These are phyloP conservation scores for Gamarada debralockiae DNA, from an alignment of 495 filamentous ascomycete species.

Conservation along the genomic window DNA sequence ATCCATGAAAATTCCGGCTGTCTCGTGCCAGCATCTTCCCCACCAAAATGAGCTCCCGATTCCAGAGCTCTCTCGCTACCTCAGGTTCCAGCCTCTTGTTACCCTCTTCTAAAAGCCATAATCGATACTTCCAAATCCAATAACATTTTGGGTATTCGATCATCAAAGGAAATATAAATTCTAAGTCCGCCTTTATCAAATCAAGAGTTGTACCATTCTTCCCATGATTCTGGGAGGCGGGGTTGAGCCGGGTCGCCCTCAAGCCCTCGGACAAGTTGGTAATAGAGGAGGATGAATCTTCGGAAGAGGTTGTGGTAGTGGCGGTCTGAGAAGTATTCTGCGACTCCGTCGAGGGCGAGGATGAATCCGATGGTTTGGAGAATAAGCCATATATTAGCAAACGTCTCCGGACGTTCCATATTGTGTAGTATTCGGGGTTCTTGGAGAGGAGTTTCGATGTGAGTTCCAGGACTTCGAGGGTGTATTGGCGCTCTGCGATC, in stretches of 20 bases:
- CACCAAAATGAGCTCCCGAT: constrained; percentile 74
- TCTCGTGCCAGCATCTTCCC: constrained; percentile 84
- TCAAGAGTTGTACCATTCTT: constrained; percentile 55
- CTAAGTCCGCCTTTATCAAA: constrained; percentile 57
- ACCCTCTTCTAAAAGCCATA: constrained; percentile 76
- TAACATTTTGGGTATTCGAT: constrained; percentile 92
- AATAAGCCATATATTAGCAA: constrained; percentile 53
- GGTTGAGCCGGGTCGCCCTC: constrained; percentile 42
- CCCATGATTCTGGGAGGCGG: constrained; percentile 45
- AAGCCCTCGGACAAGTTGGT: constrained; percentile 28
- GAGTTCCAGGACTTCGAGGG: constrained; percentile 61
- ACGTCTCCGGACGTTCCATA: constrained; percentile 92
- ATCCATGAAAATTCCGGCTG: constrained; percentile 93
- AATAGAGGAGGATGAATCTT: constrained; percentile 38
- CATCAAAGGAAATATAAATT: constrained; percentile 79
- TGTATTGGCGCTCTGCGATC: constrained; percentile 57
- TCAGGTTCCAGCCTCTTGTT: constrained; percentile 52
- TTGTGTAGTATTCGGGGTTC: constrained; percentile 97
- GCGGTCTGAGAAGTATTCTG: constrained; percentile 49
- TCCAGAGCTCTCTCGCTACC: constrained; percentile 66
- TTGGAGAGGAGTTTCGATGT: constrained; percentile 75
- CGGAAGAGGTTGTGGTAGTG: constrained; percentile 49
- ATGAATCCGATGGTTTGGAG: constrained; percentile 45
- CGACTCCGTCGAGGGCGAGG: constrained; percentile 49
- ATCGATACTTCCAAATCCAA: constrained; percentile 98